These are phyloP conservation scores for Phytophthora brassicae DNA, from an alignment of 352 stramenopile species.

Conservation along the genomic window DNA sequence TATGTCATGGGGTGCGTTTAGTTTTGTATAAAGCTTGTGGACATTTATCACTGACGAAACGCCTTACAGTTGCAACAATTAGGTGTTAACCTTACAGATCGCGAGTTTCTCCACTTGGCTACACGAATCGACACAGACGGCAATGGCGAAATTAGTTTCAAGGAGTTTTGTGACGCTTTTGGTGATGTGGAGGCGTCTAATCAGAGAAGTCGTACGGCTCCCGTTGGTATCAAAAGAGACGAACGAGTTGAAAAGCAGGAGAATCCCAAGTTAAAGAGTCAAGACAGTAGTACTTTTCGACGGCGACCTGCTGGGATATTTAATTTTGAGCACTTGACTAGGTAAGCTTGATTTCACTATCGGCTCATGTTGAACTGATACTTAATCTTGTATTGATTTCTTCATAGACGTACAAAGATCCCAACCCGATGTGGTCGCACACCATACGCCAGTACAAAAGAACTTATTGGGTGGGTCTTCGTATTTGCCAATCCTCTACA, in stretches of 20 bases:
- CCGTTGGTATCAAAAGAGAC: background rate
- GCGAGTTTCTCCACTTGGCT: conserved; percentile 48
- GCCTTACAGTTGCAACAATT: conserved; percentile 49
- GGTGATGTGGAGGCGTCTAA: conserved; percentile 2
- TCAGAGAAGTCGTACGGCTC: conserved; percentile 1
- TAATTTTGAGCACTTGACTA: conserved; percentile 46
- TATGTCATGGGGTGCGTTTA: conserved; percentile 42
- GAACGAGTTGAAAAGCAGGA: background rate
- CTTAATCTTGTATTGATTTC: background rate
- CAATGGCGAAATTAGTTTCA: conserved; percentile 61
- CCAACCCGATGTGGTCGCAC: conserved; percentile 47
- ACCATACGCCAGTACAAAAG: conserved; percentile 39
- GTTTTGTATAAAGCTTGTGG: background rate
- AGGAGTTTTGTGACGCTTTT: conserved; percentile 56
- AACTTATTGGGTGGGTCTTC: conserved; percentile 27
- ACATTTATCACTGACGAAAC: too few species aligned
- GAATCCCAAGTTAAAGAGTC: background rate
- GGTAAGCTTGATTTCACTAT: conserved; percentile 24
- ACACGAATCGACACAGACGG: conserved; percentile 43
- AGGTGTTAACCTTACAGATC: conserved; percentile 49
- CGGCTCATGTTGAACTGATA: background rate
- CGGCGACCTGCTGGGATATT: conserved; percentile 31
- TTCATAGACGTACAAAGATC: conserved; percentile 33
- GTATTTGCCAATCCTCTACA: background rate
- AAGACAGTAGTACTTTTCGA: conserved; percentile 16